These are phyloP conservation scores for Neotropicomus parvogracilis DNA, from an alignment of 1,284 basidiomycete genomes.

Conservation along the genomic window DNA sequence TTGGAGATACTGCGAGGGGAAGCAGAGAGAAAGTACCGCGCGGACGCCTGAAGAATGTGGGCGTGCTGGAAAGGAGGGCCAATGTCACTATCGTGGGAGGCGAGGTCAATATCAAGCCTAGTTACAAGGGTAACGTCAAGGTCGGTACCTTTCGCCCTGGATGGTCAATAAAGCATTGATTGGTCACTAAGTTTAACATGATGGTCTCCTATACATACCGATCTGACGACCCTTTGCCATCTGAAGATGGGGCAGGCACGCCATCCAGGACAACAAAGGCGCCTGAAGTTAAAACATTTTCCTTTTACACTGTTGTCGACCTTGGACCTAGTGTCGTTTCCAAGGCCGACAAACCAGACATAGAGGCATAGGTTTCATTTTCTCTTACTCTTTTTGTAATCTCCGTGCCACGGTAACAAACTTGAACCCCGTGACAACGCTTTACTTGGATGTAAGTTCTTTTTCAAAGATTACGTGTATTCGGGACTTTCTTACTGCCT, in stretches of 20 bases:
- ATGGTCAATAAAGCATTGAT: neutral
- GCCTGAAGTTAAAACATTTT: conserved; percentile 79
- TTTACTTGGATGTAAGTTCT: neutral
- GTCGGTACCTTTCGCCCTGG: conserved; percentile 39
- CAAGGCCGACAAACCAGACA: conserved; percentile 46
- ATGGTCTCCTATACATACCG: conserved; percentile 89
- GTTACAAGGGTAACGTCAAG: conserved; percentile 70
- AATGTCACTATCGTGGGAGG: conserved; percentile 85
- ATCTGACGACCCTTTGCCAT: conserved; percentile 73
- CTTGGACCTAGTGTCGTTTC: conserved; percentile 67
- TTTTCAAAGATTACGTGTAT: neutral
- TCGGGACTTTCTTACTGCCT: neutral
- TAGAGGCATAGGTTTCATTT: conserved; percentile 20
- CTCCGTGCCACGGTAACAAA: neutral
- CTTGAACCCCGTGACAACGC: conserved; percentile 1
- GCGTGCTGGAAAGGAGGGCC: conserved; percentile 79
- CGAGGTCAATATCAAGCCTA: conserved; percentile 75
- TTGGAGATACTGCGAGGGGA: conserved; percentile 33
- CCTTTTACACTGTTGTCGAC: conserved; percentile 80
- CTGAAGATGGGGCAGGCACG: conserved; percentile 53
- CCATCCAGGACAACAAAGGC: conserved; percentile 44
- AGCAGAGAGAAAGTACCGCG: conserved; percentile 42
- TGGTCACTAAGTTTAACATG: conserved; percentile 74
- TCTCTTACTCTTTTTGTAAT: conserved; percentile 1
- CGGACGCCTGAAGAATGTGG: conserved; percentile 62